Conservation (phyloP, 2,329 filamentous ascomycete species). For the Aureobasidium zeae region DNA sequence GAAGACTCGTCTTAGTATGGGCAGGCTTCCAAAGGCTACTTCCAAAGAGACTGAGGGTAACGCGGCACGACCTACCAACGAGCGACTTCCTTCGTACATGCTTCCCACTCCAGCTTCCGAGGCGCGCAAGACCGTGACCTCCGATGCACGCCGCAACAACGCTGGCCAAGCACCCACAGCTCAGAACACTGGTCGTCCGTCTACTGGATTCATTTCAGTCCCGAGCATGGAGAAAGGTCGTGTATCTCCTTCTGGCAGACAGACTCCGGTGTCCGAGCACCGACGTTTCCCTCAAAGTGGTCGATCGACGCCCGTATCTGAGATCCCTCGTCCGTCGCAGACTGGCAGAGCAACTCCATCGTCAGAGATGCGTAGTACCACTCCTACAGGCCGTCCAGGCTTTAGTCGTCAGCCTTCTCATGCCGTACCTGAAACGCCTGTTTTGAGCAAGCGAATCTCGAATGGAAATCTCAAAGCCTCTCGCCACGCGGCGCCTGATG, state of each 20-base stretch:
- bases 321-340: not conserved
- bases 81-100: conserved; percentile 10
- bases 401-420: not conserved
- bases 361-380: not conserved
- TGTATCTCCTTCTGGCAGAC: not conserved
- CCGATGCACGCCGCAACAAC: not conserved
- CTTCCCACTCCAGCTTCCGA: conserved; percentile 12
- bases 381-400: not conserved
- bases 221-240: not conserved
- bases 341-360: not conserved
- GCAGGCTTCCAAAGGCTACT: not conserved
- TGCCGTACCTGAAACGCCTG: no score
- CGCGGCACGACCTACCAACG: not conserved
- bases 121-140: not conserved
- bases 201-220: no score
- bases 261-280: not conserved
- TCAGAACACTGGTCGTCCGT: not conserved
- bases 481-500: not conserved
- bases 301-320: not conserved
- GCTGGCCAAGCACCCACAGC: not conserved
- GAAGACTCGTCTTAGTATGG: not conserved
- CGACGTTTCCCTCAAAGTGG: not conserved
- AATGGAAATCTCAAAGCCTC: not conserved
- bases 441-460: not conserved
- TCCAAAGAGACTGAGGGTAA: not conserved